These are phyloP conservation scores for Magnolia changhungtana DNA, from an alignment of 164 flowering plant genomes.

Conservation along the genomic window DNA sequence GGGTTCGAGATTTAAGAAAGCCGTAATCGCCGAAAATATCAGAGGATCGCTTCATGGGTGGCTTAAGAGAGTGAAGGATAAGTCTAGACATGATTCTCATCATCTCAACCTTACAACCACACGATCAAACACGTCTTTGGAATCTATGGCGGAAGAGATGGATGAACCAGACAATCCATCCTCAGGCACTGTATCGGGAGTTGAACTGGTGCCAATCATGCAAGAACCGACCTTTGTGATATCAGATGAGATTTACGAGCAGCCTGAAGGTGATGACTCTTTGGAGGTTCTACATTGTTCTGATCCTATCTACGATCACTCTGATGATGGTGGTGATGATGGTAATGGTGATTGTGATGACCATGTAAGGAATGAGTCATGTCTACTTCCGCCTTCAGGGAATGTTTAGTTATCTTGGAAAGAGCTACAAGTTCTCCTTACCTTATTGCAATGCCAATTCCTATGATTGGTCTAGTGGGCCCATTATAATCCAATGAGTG, in stretches of 20 bases:
- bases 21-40: slow-evolving; percentile 60
- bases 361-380: background rate
- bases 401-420: too few relatives aligned
- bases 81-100: slow-evolving; percentile 17
- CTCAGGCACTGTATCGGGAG: slow-evolving; percentile 5
- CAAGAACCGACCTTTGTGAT: background rate
- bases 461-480: too few relatives aligned
- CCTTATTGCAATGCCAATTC: too few relatives aligned
- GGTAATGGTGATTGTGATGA: background rate
- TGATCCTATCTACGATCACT: slow-evolving; percentile 8
- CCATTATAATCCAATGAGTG: too few relatives aligned
- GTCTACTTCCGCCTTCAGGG: slow-evolving; percentile 2
- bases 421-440: too few relatives aligned
- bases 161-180: slow-evolving; percentile 1
- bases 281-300: slow-evolving; percentile 5
- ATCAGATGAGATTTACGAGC: slow-evolving; percentile 9
- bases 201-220: slow-evolving; percentile 16
- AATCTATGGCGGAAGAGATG: slow-evolving; percentile 21
- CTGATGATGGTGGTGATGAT: background rate
- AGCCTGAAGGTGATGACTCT: slow-evolving; percentile 3
- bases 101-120: slow-evolving; percentile 15
- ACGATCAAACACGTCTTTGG: slow-evolving; percentile 30
- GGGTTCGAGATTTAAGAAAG: slow-evolving; percentile 74
- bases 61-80: slow-evolving; percentile 49
- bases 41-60: slow-evolving; percentile 64